Conservation (phyloP, 1,139 yeast genomes). For the Suhomyces atakaporum region DNA sequence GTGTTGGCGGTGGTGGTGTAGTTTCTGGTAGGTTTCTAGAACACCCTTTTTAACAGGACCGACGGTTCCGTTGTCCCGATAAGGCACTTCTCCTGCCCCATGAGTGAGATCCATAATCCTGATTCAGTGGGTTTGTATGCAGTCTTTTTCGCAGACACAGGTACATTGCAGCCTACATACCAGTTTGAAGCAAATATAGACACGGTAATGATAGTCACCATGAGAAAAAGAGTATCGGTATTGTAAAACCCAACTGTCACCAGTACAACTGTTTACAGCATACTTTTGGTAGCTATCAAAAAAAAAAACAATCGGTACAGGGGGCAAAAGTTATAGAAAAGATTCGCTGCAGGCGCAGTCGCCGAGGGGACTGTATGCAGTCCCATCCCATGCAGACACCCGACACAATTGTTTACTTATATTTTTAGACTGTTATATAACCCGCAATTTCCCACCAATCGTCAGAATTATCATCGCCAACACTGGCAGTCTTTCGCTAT, state of each 20-base stretch:
- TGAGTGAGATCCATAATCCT: not conserved
- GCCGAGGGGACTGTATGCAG: not conserved
- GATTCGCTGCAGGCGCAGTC: not conserved
- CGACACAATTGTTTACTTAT: slow-evolving; percentile 7
- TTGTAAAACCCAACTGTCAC: no score
- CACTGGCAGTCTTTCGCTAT: slow-evolving; percentile 7
- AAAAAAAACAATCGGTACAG: no score
- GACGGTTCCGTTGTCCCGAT: not conserved
- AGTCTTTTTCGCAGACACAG: not conserved
- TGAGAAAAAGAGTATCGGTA: no score
- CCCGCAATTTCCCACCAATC: not conserved
- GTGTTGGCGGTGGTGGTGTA: not conserved
- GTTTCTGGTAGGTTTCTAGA: not conserved
- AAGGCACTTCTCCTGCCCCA: not conserved
- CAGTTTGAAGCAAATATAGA: not conserved
- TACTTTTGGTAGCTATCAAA: no score
- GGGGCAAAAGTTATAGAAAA: no score
- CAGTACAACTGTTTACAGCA: no score
- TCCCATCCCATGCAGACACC: not conserved
- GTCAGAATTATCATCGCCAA: not conserved
- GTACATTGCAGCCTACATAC: not conserved
- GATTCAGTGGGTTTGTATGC: not conserved
- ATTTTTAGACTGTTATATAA: slow-evolving; percentile 14
- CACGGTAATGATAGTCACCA: not conserved
- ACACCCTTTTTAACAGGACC: not conserved